These are phyloP conservation scores for Cytospora leucostoma DNA, from an alignment of 2,329 filamentous ascomycete genomes.

Conservation along the genomic window DNA sequence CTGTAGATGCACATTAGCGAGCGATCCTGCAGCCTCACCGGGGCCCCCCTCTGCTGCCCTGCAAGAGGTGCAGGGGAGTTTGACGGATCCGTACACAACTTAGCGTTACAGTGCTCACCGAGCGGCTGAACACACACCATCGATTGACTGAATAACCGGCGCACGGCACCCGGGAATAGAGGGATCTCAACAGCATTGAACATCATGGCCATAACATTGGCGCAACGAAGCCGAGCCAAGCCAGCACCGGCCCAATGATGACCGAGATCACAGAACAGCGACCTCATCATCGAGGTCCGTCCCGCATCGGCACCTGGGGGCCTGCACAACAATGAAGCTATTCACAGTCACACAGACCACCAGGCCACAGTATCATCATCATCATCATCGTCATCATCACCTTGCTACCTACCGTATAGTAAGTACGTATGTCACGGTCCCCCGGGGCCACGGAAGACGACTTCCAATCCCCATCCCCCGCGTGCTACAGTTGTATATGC, in stretches of 20 bases:
- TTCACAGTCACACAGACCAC: not conserved
- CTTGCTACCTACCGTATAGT: no score
- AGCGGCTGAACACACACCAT: constrained; percentile 6
- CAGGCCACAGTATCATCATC: not conserved
- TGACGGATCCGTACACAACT: not conserved
- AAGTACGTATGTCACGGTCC: not conserved
- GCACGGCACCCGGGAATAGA: constrained; percentile 12
- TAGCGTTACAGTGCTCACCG: not conserved
- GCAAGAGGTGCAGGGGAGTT: constrained; percentile 14
- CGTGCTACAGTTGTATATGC: not conserved
- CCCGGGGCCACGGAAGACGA: not conserved
- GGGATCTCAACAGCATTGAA: constrained; percentile 3
- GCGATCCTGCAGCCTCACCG: constrained; percentile 7
- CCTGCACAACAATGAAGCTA: constrained; percentile 7
- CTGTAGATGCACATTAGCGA: constrained; percentile 9
- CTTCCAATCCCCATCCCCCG: not conserved
- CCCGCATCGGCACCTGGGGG: constrained; percentile 11
- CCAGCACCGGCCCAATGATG: constrained; percentile 15
- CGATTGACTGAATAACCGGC: not conserved
- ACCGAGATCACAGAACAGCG: not conserved
- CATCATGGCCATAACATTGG: constrained; percentile 11
- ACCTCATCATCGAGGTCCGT: constrained; percentile 9
- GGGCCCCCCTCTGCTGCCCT: constrained; percentile 5
- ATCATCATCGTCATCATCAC: no score
- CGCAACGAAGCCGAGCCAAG: not conserved